Percentiles rank a stretch among this genome's conserved stretches.
Conservation (phyloP, 495 filamentous ascomycete species). For the Aspergillus bertholletiae region DNA sequence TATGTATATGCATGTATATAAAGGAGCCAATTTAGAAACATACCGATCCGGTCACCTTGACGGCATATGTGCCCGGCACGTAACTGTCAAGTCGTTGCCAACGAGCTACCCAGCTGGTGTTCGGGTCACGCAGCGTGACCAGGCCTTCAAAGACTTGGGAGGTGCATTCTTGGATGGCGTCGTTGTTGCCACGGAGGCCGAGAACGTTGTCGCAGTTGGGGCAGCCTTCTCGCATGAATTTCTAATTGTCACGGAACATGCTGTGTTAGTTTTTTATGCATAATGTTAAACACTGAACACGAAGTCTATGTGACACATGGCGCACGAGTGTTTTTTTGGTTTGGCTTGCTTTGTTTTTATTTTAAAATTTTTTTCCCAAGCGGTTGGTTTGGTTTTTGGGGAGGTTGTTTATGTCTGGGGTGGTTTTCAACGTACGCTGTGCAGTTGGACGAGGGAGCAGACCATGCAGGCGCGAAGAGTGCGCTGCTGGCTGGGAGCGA, state of each 20-base stretch:
- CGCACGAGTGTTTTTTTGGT: too few relatives aligned
- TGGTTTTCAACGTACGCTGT: conserved; percentile 50
- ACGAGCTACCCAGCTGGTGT: conserved; percentile 82
- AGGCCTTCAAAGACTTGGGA: conserved; percentile 92
- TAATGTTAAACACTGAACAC: too few relatives aligned
- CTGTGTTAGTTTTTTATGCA: too few relatives aligned
- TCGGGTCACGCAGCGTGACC: conserved; percentile 74
- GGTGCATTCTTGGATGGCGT: conserved; percentile 87
- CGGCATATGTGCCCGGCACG: conserved; percentile 83
- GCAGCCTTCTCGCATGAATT: conserved; percentile 81
- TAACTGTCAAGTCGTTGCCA: conserved; percentile 91
- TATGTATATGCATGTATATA: too few relatives aligned
- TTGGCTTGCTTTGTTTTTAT: too few relatives aligned
- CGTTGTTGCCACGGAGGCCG: conserved; percentile 69
- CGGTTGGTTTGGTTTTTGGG: too few relatives aligned
- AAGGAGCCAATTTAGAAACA: too few relatives aligned
- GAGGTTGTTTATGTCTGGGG: too few relatives aligned
- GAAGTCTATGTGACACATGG: too few relatives aligned
- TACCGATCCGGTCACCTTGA: conserved; percentile 80
- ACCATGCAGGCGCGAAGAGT: conserved; percentile 97
- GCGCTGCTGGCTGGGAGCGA: conserved; percentile 65
- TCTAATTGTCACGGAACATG: too few relatives aligned
- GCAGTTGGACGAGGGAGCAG: conserved; percentile 84
- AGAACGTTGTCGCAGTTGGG: conserved; percentile 95
- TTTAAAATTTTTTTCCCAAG: too few relatives aligned